These are phyloP conservation scores for Xylariales sp. DNA, from an alignment of 2,329 filamentous ascomycete genomes.

Conservation along the genomic window DNA sequence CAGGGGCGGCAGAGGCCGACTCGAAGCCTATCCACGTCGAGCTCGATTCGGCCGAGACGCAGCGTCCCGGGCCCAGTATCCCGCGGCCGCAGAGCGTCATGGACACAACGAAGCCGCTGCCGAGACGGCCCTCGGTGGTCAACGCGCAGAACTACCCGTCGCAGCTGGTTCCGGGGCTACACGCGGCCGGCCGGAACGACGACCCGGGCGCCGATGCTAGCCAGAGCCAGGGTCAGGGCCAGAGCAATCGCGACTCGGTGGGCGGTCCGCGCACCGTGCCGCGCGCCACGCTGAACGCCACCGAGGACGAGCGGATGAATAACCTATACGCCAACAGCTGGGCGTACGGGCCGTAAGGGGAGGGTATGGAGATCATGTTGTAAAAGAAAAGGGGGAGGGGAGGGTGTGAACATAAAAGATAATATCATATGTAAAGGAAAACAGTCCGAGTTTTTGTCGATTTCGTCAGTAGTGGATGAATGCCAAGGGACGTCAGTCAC, in stretches of 20 bases:
- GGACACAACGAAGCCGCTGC: neutral
- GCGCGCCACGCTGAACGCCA: slow-evolving; percentile 44
- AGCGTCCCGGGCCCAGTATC: neutral
- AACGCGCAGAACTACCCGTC: slow-evolving; percentile 31
- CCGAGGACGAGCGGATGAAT: slow-evolving; percentile 40
- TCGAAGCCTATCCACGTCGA: slow-evolving; percentile 36
- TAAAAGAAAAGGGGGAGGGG: neutral
- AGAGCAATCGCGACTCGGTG: slow-evolving; percentile 5
- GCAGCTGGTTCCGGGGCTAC: slow-evolving; percentile 38
- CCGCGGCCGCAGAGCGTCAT: neutral
- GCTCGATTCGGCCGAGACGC: slow-evolving; percentile 39
- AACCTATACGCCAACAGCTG: slow-evolving; percentile 47
- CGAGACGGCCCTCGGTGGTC: slow-evolving; percentile 10
- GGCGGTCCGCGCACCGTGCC: slow-evolving; percentile 14
- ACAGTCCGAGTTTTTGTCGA: neutral
- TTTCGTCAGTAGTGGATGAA: slow-evolving; percentile 1
- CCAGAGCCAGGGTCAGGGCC: neutral
- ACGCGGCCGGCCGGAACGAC: slow-evolving; percentile 28
- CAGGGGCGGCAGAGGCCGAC: slow-evolving; percentile 18
- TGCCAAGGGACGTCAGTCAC: neutral
- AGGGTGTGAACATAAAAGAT: neutral
- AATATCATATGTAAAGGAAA: neutral
- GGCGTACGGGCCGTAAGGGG: slow-evolving; percentile 33
- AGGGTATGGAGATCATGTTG: neutral
- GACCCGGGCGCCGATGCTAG: neutral